These are phyloP conservation scores for Solanum commersonii DNA, from an alignment of 257 asterid species.

Conservation along the genomic window DNA sequence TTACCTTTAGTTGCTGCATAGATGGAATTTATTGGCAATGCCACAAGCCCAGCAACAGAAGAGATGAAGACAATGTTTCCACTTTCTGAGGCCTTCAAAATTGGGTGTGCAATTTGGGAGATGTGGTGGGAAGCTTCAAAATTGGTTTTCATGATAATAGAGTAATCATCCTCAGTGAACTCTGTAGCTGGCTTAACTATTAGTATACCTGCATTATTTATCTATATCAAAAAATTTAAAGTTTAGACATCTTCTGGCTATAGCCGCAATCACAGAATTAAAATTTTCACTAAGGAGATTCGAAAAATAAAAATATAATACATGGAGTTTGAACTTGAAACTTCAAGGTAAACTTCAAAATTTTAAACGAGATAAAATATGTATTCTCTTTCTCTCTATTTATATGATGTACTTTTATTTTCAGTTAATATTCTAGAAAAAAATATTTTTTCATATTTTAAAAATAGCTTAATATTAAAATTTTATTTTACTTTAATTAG, in stretches of 20 bases:
- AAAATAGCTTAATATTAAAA: no score
- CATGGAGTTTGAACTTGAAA: fast-evolving
- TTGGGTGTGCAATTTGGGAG: not conserved
- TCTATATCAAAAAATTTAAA: not conserved
- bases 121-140: not conserved
- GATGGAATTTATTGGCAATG: not conserved
- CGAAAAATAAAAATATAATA: no score
- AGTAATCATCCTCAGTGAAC: not conserved
- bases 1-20: not conserved
- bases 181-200: not conserved
- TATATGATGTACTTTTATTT: not conserved
- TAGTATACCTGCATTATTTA: not conserved
- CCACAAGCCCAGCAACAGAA: not conserved
- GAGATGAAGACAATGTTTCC: not conserved
- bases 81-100: not conserved
- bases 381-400: no score
- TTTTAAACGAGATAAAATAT: no score
- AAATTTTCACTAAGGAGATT: not conserved
- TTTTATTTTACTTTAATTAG: no score
- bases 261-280: not conserved
- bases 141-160: not conserved
- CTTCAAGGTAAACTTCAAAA: no score
- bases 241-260: not conserved
- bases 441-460: no score
- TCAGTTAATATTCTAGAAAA: no score